Evolutionary conservation across 2,329 filamentous ascomycete genomes (phyloP), one percentile per base, ranked within the genome.

Genomic region (Teratosphaeriaceae sp.): DNA sequence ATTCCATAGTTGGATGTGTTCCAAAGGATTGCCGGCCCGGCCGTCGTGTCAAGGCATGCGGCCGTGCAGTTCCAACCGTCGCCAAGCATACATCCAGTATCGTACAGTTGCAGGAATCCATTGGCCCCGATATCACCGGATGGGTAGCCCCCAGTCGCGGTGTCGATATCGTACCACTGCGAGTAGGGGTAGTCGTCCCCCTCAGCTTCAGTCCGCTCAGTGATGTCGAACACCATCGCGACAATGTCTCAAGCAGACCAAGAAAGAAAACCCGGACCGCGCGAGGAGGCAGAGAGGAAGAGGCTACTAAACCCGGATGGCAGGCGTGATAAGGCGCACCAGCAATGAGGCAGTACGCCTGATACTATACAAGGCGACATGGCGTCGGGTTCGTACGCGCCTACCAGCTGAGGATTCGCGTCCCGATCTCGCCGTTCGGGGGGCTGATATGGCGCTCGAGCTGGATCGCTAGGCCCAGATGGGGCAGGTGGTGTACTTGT

Each of bases 31-130:
- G 15, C 20, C 11, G 45, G 37, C 9, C 38, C 29, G n/a, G 20
- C 16, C 3, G 23, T 19, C 13, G 40, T 38, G 18, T 46, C 40
- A 19, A 47, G 37, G 23, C 45, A 43, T 26, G 45, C 42, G 8
- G 45, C 40, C 13, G 33, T 43, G 36, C 45, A 47, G 23, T 47
- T 41, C 41, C 36, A 44, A 7, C 9, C 15, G 9, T 16, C 22
- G 21, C 15, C 19, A n/a, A 34, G 20, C 15, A 21, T 20, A 23
- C 45, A 47, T 13, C 45, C 45, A 8, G 26, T 2, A 5, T 16
- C 21, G 29, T 37, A 44, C 3, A 47, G 30, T 13, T 43, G 34
- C 5, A 46, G 30, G 24, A 29, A 42, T 13, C 30, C 34, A 19
- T 34, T 22, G 8, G 20, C 26, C n/a, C 33, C 23, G 23, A 20